Conservation (phyloP, 75 land plant species). For the Azolla pinnata region DNA sequence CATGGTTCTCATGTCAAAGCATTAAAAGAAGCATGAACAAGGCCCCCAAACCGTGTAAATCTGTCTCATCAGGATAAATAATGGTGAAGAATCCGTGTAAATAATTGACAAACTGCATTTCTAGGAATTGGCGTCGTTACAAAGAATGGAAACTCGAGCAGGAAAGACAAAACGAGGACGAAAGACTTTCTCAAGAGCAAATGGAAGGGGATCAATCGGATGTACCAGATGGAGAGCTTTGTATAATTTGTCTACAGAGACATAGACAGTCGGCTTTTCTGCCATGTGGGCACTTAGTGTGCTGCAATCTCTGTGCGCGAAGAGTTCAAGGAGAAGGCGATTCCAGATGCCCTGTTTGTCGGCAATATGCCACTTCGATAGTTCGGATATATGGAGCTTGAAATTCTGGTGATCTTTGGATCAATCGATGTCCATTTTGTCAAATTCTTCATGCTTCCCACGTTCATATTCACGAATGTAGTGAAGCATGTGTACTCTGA, state of each 20-base stretch:
- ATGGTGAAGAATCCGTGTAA: neutral
- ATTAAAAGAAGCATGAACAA: neutral
- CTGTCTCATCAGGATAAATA: too few species aligned
- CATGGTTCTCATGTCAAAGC: neutral
- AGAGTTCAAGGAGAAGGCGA: conserved; percentile 38
- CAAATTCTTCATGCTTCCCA: too few species aligned
- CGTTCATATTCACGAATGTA: too few species aligned
- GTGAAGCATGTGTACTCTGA: too few species aligned
- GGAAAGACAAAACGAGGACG: conserved; percentile 19
- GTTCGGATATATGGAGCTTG: conserved; percentile 60
- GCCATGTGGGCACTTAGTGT: conserved; percentile 89
- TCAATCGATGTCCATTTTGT: too few species aligned
- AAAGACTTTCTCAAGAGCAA: conserved; percentile 7
- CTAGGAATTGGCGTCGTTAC: conserved; percentile 73
- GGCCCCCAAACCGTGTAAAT: neutral
- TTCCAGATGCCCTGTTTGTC: conserved; percentile 76
- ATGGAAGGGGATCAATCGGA: conserved; percentile 32
- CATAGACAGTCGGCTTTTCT: conserved; percentile 61
- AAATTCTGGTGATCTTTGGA: too few species aligned
- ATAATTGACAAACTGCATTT: neutral
- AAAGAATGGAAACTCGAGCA: conserved; percentile 45
- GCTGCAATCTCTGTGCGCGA: conserved; percentile 66
- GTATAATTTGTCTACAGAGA: conserved; percentile 65
- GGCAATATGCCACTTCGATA: conserved; percentile 40
- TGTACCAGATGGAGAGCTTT: conserved; percentile 75